Conservation (phyloP, 495 filamentous ascomycete genomes). For the Hypoxylon cercidicola region DNA sequence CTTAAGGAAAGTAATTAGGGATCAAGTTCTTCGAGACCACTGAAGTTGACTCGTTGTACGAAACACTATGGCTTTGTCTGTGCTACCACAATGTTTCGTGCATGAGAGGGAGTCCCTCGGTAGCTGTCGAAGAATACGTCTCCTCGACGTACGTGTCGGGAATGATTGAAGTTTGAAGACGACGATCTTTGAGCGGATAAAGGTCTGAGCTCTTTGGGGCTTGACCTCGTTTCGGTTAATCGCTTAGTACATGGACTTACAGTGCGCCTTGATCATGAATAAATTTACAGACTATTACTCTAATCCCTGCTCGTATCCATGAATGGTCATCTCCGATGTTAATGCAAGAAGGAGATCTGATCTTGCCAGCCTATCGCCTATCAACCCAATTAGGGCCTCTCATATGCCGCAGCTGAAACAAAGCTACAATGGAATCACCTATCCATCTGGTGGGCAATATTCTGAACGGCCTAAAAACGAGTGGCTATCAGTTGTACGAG, state of each 20-base stretch:
- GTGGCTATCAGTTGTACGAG: background rate
- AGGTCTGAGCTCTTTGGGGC: slow-evolving; percentile 30
- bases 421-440: slow-evolving; percentile 5
- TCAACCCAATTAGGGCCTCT: slow-evolving; percentile 17
- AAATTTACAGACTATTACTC: slow-evolving; percentile 17
- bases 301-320: slow-evolving; percentile 24
- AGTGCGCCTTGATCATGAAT: slow-evolving; percentile 10
- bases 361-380: slow-evolving; percentile 33
- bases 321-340: slow-evolving; percentile 43
- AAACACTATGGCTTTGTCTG: slow-evolving; percentile 23
- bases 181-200: slow-evolving; percentile 30
- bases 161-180: slow-evolving; percentile 11
- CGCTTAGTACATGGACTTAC: slow-evolving; percentile 4
- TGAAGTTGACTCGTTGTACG: slow-evolving; percentile 15
- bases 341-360: slow-evolving; percentile 44
- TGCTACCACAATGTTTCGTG: slow-evolving; percentile 37
- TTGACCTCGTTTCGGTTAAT: slow-evolving; percentile 29
- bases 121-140: slow-evolving; percentile 14
- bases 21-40: slow-evolving; percentile 8
- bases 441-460: slow-evolving; percentile 1
- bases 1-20: slow-evolving; percentile 23
- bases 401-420: slow-evolving; percentile 27
- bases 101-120: slow-evolving; percentile 18
- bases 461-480: slow-evolving; percentile 4
- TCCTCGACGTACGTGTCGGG: background rate